These are phyloP conservation scores for Guyanaporus albipodus DNA, from an alignment of 768 basidiomycete genomes.

Conservation along the genomic window DNA sequence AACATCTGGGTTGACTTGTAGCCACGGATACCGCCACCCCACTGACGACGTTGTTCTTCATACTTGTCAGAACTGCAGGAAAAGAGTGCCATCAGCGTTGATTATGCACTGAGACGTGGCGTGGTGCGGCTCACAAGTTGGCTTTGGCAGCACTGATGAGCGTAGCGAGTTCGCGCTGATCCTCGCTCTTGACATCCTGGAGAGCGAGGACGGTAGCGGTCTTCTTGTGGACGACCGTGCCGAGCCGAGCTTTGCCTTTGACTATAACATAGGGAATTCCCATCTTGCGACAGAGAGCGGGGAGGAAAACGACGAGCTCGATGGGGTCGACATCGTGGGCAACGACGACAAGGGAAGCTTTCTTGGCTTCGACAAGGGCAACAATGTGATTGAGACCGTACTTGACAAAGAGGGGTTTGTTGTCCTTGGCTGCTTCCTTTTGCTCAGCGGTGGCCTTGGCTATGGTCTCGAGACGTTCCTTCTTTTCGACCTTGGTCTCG, in stretches of 20 bases:
- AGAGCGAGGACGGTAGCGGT: conserved; percentile 88
- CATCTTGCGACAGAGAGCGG: conserved; percentile 99
- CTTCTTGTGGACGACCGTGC: conserved; percentile 98
- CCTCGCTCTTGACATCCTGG: conserved; percentile 94
- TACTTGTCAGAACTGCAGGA: conserved; percentile 76
- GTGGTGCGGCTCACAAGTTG: conserved; percentile 73
- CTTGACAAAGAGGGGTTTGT: conserved; percentile 95
- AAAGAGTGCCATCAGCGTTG: conserved; percentile 2
- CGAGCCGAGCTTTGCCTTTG: conserved; percentile 97
- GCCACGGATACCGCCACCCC: conserved; percentile 96
- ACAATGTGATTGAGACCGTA: conserved; percentile 97
- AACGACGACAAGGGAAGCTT: conserved; percentile 92
- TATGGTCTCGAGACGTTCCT: conserved; percentile 77
- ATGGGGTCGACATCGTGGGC: conserved; percentile 99
- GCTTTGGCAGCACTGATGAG: conserved; percentile 92
- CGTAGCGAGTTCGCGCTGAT: conserved; percentile 88
- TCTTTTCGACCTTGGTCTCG: conserved; percentile 96
- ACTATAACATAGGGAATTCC: conserved; percentile 98
- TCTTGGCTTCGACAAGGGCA: conserved; percentile 95
- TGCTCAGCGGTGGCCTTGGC: conserved; percentile 78
- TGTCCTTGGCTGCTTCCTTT: conserved; percentile 73
- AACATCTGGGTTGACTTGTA: conserved; percentile 94
- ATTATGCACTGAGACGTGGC: neutral
- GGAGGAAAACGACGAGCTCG: conserved; percentile 97
- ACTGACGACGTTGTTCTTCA: conserved; percentile 85